Conservation (phyloP, 129 eudicot species). For the Silybum marianum region DNA sequence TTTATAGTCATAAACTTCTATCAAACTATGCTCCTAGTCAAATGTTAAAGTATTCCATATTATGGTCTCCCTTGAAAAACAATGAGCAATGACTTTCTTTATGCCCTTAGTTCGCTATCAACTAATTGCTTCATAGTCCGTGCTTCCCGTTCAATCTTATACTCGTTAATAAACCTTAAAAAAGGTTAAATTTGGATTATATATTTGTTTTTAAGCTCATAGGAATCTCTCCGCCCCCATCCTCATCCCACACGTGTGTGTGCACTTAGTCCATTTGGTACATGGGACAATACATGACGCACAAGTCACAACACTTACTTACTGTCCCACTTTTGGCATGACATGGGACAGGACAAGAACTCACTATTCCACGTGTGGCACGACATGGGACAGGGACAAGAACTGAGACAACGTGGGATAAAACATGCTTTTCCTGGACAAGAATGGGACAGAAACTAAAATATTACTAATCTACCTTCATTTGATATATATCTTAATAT, state of each 20-base stretch:
- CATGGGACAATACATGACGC: no score
- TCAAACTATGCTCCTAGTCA: not conserved
- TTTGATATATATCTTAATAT: no score
- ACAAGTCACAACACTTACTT: no score
- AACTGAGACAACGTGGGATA: no score
- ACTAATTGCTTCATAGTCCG: not conserved
- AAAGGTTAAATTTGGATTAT: not conserved
- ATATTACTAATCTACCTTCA: no score
- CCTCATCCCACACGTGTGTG: not conserved
- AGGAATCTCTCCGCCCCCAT: not conserved
- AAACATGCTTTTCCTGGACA: no score
- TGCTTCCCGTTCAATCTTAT: not conserved
- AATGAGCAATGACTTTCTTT: no score
- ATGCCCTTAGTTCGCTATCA: not conserved
- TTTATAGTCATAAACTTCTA: not conserved
- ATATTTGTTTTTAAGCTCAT: not conserved
- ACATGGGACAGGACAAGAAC: no score
- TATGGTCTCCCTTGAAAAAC: not conserved
- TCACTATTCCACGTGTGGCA: no score
- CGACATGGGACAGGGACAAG: no score
- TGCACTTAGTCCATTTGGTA: not conserved
- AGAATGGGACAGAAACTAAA: no score
- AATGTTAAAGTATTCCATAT: not conserved
- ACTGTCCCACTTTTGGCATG: no score
- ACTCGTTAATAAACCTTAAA: not conserved